A percentile compares a stretch with the other conserved stretches of the same genome.
Evolutionary conservation across 2,329 filamentous ascomycete species (phyloP).

Genomic region (Diaporthe velutina): DNA sequence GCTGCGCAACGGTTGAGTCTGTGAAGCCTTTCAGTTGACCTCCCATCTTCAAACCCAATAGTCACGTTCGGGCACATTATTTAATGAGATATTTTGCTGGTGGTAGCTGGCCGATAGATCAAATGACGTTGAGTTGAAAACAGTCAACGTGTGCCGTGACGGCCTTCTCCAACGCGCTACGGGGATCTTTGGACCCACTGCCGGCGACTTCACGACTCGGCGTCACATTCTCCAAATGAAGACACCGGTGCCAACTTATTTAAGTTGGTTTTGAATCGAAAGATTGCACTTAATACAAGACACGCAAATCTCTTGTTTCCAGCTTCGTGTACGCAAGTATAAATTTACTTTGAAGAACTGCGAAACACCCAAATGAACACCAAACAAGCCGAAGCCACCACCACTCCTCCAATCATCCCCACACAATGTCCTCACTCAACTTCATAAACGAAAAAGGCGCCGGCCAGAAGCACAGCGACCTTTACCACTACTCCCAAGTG

Average conservation of each 20-base stretch:
- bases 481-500: neutral
- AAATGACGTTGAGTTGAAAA: neutral
- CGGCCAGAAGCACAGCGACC: conserved; percentile 13
- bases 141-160: neutral
- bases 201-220: conserved; percentile 1
- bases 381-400: no score
- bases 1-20: neutral
- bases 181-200: conserved; percentile 1
- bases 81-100: no score
- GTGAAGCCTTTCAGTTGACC: no score
- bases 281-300: no score
- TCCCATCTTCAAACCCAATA: neutral
- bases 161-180: conserved; percentile 7
- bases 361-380: no score
- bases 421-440: conserved; percentile 6
- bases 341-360: no score
- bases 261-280: neutral
- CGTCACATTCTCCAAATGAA: conserved; percentile 4
- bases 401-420: neutral
- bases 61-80: no score
- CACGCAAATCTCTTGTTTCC: no score
- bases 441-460: conserved; percentile 10
- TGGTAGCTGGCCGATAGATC: neutral
- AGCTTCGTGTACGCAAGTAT: no score
- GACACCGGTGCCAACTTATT: neutral